Base-by-base conservation (phyloP, 2,329 filamentous ascomycete genomes). In the Xylariaceae sp. region DNA sequence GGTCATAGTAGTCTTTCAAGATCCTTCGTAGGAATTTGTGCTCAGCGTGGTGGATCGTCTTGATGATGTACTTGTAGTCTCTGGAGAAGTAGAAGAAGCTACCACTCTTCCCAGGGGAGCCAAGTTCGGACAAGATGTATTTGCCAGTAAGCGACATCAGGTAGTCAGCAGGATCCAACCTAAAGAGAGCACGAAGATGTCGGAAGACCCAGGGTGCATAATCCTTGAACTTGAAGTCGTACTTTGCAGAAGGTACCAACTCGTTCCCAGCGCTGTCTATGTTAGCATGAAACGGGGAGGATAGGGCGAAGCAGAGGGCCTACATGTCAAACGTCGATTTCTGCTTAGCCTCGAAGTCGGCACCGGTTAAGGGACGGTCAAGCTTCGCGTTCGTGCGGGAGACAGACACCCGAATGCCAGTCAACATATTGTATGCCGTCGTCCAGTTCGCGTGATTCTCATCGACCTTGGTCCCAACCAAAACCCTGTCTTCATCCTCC, bases 151-250 rank as follows among this genome's bases (percentile, higher is more conserved):
- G 79, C 7, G 95, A 99, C 87, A 99, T 96, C 59, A 99, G 86
- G 72, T 99, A 99, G 75, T 99, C 95, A 65, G 93, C 95, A 20
- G 95, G 95, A 71, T 99, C 95, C 52, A 98, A 85, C 66, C 89
- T 87, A 78, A 99, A 99, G 61, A 89, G 89, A 47, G 86, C 81
- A 64, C 95, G 90, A 43, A 99, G 82, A 75, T 92, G 91, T 68
- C 95, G 91, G 76, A 99, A 99, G 56, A 99, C 95, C 93, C 93
- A 98, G 54, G 95, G 95, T n/a, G 93, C 93, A 75, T 99, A 99
- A 77, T 99, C 95, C 79, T 99, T 99, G 82, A 99, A 99, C 76
- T 99, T 99, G 86, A 99, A 99, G 78, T 99, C 95, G 79, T 99
- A 99, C 77, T 99, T 98, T 65, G 95, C 93, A 60, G 93, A 97